phyloP scores from a whole-genome alignment of 2,329 filamentous ascomycete genomes.

The Gnomoniopsis smithogilvyi region DNA sequence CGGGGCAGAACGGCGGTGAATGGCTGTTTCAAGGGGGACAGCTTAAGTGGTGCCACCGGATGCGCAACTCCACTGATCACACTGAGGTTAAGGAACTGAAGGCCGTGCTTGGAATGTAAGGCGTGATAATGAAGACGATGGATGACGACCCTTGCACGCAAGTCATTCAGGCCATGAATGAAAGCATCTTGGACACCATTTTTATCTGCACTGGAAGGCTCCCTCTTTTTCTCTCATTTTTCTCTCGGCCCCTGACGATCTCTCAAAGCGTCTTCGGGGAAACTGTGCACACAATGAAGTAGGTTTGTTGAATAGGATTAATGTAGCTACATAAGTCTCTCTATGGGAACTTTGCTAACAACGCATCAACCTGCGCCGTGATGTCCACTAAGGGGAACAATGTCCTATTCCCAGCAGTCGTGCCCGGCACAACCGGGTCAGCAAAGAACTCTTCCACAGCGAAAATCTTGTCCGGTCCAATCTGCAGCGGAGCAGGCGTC shows the following conservation, averaged over 20 bases:
- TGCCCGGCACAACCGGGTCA: constrained; percentile 25
- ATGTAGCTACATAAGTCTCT: background rate
- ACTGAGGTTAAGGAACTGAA: constrained; percentile 5
- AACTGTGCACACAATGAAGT: background rate
- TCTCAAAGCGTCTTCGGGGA: no score
- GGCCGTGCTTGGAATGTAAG: background rate
- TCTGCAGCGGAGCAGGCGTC: constrained; percentile 25
- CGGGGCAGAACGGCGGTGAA: constrained; percentile 4
- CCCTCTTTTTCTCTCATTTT: no score
- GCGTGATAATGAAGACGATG: background rate
- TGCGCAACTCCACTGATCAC: background rate
- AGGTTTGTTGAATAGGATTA: background rate
- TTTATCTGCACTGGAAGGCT: no score
- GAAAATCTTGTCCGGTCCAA: constrained; percentile 23
- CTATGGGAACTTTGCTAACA: constrained; percentile 12
- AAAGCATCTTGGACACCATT: background rate
- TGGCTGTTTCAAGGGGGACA: constrained; percentile 4
- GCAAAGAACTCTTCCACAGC: constrained; percentile 25
- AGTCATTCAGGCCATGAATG: no score
- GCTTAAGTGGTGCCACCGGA: constrained; percentile 6
- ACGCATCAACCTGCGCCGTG: constrained; percentile 24
- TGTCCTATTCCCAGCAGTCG: constrained; percentile 26
- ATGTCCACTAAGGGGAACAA: constrained; percentile 29
- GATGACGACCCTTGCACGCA: no score
- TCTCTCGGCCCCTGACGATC: no score